phyloP scores from a whole-genome alignment of 257 asterid species.

The Avicennia marina region DNA sequence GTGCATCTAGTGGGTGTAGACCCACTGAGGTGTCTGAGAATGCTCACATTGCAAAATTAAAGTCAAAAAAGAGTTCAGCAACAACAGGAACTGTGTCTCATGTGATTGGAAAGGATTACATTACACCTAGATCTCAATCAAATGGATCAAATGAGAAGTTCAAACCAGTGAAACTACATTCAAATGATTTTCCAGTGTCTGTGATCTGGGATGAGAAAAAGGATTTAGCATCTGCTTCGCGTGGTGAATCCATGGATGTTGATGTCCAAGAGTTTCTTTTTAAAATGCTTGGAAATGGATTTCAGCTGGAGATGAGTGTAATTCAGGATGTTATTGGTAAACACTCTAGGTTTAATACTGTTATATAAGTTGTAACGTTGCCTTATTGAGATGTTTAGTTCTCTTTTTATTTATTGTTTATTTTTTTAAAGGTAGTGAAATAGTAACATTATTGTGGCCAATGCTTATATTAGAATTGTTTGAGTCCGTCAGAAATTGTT shows the following conservation, averaged over 20 bases:
- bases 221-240: constrained; percentile 17
- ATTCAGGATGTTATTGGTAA: constrained; percentile 72
- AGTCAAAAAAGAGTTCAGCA: background rate
- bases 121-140: constrained; percentile 31
- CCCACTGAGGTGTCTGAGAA: constrained; percentile 25
- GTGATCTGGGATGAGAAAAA: constrained; percentile 57
- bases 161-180: constrained; percentile 53
- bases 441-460: background rate
- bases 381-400: background rate
- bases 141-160: constrained; percentile 26
- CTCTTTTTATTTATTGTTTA: background rate
- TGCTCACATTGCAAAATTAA: constrained; percentile 20
- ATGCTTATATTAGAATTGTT: background rate
- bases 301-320: constrained; percentile 47
- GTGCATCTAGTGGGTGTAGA: constrained; percentile 26
- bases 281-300: constrained; percentile 77
- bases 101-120: constrained; percentile 60
- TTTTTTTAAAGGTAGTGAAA: background rate
- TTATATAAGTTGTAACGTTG: background rate
- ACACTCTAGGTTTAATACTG: constrained; percentile 14
- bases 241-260: constrained; percentile 32
- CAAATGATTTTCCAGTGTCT: constrained; percentile 47
- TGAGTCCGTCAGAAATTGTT: background rate
- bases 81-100: constrained; percentile 65
- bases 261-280: constrained; percentile 57